Evolutionary conservation across 352 stramenopile species (phyloP), one percentile per base, ranked within the genome.

Genomic region (Phytophthora agathidicida): DNA sequence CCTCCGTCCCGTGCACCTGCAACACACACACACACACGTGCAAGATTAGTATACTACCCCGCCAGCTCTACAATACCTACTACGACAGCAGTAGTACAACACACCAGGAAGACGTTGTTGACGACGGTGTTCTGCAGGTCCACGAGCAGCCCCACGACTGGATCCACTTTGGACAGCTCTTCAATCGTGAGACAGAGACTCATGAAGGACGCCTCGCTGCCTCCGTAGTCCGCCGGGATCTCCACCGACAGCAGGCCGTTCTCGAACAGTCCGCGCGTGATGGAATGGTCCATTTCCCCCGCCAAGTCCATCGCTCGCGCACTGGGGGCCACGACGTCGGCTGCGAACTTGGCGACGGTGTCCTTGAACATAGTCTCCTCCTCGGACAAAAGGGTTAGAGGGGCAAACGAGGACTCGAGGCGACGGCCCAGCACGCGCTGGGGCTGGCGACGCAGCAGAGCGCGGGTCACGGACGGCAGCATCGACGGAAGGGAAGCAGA

Each of bases 111-210:
- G 17, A 98, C 93, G 72, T 99, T 99, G 75, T 98, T 99, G 17
- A 97, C 85, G 52, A 96, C 83, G 0, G 86, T 96, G 64, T 96
- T 96, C 65, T 99, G 97, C 54, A 99, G 89, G 49, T 99, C 97
- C 9, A 97, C 96, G 17, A 98, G 76, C 30, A 99, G 88, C 7
- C 89, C 90, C 2, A 99, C 91, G 2, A 92, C 91, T 4, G 96
- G 94, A 65, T 99, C 97, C 13, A 99, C 87, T 56, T 96, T 92
- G 7, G 93, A 97, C 17, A 99, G 73, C 81, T 99, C 96, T 75
- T 99, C 96, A 28, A 99, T 97, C 9, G 94, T 97, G 35, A 99
- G 80, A 53, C 91, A 97, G 17, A 97, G 79, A 22, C 83, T 94
- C 70, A 98, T 98, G 70, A 99, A 99, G 13, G 83, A 97, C 20